Evolutionary conservation across 2,329 filamentous ascomycete species (phyloP).

Genomic region (Microthyrium microscopicum): DNA sequence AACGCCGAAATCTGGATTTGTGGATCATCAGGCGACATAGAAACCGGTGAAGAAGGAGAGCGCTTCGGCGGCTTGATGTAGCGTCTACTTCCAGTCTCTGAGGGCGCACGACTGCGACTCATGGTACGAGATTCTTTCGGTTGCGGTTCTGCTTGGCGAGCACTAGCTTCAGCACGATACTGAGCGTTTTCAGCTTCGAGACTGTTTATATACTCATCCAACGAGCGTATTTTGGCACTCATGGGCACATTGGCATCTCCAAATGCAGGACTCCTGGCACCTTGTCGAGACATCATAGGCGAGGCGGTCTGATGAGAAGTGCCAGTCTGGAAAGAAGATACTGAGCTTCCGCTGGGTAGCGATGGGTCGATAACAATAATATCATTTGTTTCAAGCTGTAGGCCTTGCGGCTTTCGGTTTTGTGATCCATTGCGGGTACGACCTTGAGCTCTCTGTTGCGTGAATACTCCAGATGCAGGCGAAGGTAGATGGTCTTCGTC

Average conservation of each 20-base stretch:
- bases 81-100: slow-evolving; percentile 49
- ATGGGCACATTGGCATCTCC: slow-evolving; percentile 12
- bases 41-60: slow-evolving; percentile 80
- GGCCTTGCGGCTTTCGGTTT: slow-evolving; percentile 60
- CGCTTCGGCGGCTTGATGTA: slow-evolving; percentile 63
- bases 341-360: slow-evolving; percentile 13
- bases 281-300: slow-evolving; percentile 17
- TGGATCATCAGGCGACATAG: slow-evolving; percentile 81
- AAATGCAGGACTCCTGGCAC: slow-evolving; percentile 20
- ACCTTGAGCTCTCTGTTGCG: slow-evolving; percentile 42
- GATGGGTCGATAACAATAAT: slow-evolving; percentile 17
- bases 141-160: slow-evolving; percentile 33
- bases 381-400: slow-evolving; percentile 34
- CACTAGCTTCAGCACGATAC: slow-evolving; percentile 31
- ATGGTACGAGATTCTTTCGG: too few species aligned
- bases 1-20: slow-evolving; percentile 31
- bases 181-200: slow-evolving; percentile 60
- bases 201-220: slow-evolving; percentile 76
- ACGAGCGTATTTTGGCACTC: slow-evolving; percentile 45
- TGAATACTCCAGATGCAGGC: slow-evolving; percentile 47
- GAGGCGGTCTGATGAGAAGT: slow-evolving; percentile 36
- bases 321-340: slow-evolving; percentile 11
- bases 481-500: slow-evolving; percentile 41
- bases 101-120: slow-evolving; percentile 39
- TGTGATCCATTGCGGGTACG: slow-evolving; percentile 54